Evolutionary conservation across 331 rosid genomes (phyloP), one percentile per base, ranked within the genome.

Genomic region (Arachis monticola): DNA sequence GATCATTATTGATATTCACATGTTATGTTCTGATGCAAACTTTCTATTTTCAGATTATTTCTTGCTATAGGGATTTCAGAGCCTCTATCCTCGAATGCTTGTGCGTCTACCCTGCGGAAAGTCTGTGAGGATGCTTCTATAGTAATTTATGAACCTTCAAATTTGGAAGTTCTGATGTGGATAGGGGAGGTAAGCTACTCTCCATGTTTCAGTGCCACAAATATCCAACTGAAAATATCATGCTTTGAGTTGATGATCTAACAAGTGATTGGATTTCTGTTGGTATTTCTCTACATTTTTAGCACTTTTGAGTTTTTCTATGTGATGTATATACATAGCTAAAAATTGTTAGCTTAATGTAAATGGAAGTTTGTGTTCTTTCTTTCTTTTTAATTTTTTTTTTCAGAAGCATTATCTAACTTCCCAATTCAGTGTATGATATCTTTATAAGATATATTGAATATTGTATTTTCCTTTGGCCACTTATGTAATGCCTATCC

Each of bases 101-200:
- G 98, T 56, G 97, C 97, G 27, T 87, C 88, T 65, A 89, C 97
- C 66, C 87, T 94, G 78, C 97, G 96, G 73, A 94, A 88, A 90
- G 80, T 94, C 80, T 91, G 99, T 35, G 99, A 94, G 74, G 99
- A 94, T 77, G 90, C 97, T 77, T 85, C 95, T 5, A 75, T 86
- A 52, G 89, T 90, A 74, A 87, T 94, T 68, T 88, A 72, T 86
- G 99, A 94, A 79, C 93, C 89, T 81, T 87, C 89, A 11, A 90
- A 90, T 87, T 84, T 94, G 92, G 99, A 94, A 88, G 84, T 94
- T 61, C 81, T 94, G 77, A 88, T 94, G 89, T 94, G 99, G 99
- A 86, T 94, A 56, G 99, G 97, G 87, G 97, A 94, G 99, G 99
- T 91, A 75, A 77, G 81, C 41, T 78, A 44, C 74, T 79, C 67